Evolutionary conservation across 2,329 filamentous ascomycete genomes (phyloP), one percentile per base, ranked within the genome.

Genomic region (Phialocephala subalpina): DNA sequence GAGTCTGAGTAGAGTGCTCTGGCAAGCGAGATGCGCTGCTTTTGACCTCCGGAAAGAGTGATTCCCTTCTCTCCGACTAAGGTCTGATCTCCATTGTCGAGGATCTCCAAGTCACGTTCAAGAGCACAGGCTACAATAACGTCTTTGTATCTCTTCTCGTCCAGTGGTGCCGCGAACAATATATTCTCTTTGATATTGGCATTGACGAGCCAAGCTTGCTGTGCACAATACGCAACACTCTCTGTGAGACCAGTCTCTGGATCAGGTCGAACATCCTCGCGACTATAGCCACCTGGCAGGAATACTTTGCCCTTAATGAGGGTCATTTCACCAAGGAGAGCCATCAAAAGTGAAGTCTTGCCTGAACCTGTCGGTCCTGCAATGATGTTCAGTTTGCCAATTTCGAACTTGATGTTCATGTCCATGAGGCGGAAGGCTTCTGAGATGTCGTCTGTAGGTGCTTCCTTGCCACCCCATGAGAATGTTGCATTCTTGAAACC

Each of bases 11-110:
- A 99, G n/a, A 99, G 85, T 1, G 96, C 96, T 71, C 96, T 90
- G n/a, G 96, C 96, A 53, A 99, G 86, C 16, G 95, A 97, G 60
- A 99, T 98, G 65, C 96, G 90, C 79, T 99, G 96, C 80, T 98
- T 98, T 80, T 99, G 96, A 7, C 96, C 96, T 69, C 96, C 96
- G 7, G 96, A 99, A 16, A 99, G 87, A 18, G 95, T 95, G 68
- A 99, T 97, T 38, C 96, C 96, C 80, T 98, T 99, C 77, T 99
- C 96, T 60, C 96, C 96, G 36, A 99, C 96, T 25, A 97, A 82
- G 0, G 96, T 98, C 78, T 97, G 89, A 76, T 99, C 96, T 47
- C 96, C 96, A 67, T 90, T 89, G 77, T 97, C 94, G 1, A 99
- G 87, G 49, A 98, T 97, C 69, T 97, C 89, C 16, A 99, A 84